A percentile compares a stretch with the other conserved stretches of the same genome.
Conservation (phyloP, 2,329 filamentous ascomycete genomes). For the Claviceps sp. region DNA sequence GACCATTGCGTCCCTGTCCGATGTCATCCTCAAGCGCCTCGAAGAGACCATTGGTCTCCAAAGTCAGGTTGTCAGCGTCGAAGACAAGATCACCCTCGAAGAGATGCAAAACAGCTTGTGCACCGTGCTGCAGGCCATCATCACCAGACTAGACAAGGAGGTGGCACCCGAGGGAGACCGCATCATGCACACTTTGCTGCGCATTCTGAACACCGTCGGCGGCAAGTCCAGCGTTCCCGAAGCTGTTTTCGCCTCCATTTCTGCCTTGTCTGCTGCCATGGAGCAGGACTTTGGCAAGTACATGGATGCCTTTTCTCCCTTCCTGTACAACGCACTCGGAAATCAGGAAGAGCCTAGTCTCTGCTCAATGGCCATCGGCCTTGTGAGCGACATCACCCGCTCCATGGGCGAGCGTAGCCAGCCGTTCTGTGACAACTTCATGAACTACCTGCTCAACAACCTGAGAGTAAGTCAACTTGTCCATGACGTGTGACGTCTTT, state of each 20-base stretch:
- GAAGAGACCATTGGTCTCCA: slow-evolving; percentile 85
- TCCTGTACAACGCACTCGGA: slow-evolving; percentile 82
- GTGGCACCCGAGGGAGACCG: slow-evolving; percentile 81
- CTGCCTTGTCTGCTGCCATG: slow-evolving; percentile 78
- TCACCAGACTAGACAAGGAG: slow-evolving; percentile 82
- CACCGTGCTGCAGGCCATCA: slow-evolving; percentile 82
- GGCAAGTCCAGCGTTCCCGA: slow-evolving; percentile 90
- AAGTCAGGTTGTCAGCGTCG: slow-evolving; percentile 86
- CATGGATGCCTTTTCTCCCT: slow-evolving; percentile 90
- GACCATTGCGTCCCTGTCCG: slow-evolving; percentile 68
- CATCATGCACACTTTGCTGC: slow-evolving; percentile 82
- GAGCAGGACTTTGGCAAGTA: slow-evolving; percentile 93
- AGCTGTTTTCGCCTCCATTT: slow-evolving; percentile 82
- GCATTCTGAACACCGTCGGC: slow-evolving; percentile 63
- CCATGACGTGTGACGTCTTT: too few species aligned
- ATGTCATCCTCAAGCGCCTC: slow-evolving; percentile 80
- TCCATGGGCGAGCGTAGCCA: slow-evolving; percentile 82
- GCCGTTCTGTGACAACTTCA: slow-evolving; percentile 92
- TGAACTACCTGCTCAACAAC: slow-evolving; percentile 95
- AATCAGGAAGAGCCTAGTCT: slow-evolving; percentile 93
- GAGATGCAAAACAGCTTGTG: slow-evolving; percentile 96
- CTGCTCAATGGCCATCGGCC: slow-evolving; percentile 92
- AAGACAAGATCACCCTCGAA: slow-evolving; percentile 89
- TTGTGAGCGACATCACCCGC: slow-evolving; percentile 91
- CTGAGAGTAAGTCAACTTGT: slow-evolving; percentile 47